Evolutionary conservation across 768 basidiomycete species (phyloP).

Genomic region (Phanerochaete carnosa): DNA sequence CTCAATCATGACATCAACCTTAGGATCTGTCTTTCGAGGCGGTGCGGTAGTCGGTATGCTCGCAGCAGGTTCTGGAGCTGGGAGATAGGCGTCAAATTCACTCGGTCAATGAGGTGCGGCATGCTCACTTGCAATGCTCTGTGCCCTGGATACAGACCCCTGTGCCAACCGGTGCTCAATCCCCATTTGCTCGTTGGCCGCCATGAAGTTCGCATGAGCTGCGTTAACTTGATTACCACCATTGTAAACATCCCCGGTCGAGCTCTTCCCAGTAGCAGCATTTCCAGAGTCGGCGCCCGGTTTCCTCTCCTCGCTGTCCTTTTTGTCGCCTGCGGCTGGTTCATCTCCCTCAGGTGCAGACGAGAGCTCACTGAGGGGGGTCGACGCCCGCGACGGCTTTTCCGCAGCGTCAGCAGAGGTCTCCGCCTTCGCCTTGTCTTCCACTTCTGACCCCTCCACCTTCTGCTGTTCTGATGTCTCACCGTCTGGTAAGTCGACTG

Average conservation of each 20-base stretch:
- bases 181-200: background rate
- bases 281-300: background rate
- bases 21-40: constrained; percentile 33
- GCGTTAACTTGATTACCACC: background rate
- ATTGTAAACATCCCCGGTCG: background rate
- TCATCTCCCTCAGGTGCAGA: constrained; percentile 61
- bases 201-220: background rate
- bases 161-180: background rate
- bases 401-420: constrained; percentile 29
- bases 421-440: constrained; percentile 34
- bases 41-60: background rate
- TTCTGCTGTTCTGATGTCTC: constrained; percentile 12
- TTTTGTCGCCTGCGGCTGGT: constrained; percentile 35
- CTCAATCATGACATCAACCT: constrained; percentile 60
- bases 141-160: background rate
- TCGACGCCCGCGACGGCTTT: constrained; percentile 53
- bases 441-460: constrained; percentile 11
- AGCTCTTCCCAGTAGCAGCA: background rate
- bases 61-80: constrained; percentile 12
- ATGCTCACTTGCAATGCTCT: constrained; percentile 10
- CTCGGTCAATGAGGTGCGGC: background rate
- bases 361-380: constrained; percentile 76
- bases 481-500: constrained; percentile 7
- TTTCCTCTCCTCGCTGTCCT: constrained; percentile 12
- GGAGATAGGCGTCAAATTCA: background rate